These are phyloP conservation scores for Cladobotryum protrusum DNA, from an alignment of 2,329 filamentous ascomycete genomes.

Conservation along the genomic window DNA sequence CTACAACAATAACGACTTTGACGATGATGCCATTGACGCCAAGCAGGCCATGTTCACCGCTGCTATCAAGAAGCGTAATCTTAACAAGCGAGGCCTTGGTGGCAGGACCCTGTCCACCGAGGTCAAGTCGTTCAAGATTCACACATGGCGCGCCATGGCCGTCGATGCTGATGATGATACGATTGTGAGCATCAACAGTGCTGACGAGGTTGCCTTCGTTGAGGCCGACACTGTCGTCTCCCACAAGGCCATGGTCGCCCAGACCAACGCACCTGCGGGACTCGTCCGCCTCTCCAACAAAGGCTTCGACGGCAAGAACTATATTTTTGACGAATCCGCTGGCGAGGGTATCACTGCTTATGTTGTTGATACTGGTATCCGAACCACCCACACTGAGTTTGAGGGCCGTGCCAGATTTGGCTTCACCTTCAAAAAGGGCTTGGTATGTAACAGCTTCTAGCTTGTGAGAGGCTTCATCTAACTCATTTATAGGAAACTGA, in stretches of 20 bases:
- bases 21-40: constrained; percentile 41
- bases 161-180: constrained; percentile 46
- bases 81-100: constrained; percentile 43
- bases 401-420: constrained; percentile 48
- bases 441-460: constrained; percentile 30
- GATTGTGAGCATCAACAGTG: constrained; percentile 42
- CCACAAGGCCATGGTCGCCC: constrained; percentile 37
- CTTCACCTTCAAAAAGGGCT: constrained; percentile 45
- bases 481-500: constrained; percentile 38
- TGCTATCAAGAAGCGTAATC: constrained; percentile 50
- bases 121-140: constrained; percentile 42
- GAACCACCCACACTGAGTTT: constrained; percentile 48
- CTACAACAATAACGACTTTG: constrained; percentile 49
- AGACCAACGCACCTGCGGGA: constrained; percentile 48
- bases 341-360: constrained; percentile 55
- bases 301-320: constrained; percentile 23
- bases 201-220: constrained; percentile 45
- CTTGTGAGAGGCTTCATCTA: neutral
- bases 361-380: constrained; percentile 61
- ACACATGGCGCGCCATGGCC: constrained; percentile 47
- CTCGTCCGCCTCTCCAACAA: constrained; percentile 48
- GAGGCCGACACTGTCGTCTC: constrained; percentile 48
- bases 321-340: constrained; percentile 45
- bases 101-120: constrained; percentile 43
- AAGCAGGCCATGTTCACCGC: constrained; percentile 44